A percentile compares a stretch with the other conserved stretches of the same genome.
phyloP scores from a whole-genome alignment of 2,329 filamentous ascomycete species.

The Penicillium sp. region DNA sequence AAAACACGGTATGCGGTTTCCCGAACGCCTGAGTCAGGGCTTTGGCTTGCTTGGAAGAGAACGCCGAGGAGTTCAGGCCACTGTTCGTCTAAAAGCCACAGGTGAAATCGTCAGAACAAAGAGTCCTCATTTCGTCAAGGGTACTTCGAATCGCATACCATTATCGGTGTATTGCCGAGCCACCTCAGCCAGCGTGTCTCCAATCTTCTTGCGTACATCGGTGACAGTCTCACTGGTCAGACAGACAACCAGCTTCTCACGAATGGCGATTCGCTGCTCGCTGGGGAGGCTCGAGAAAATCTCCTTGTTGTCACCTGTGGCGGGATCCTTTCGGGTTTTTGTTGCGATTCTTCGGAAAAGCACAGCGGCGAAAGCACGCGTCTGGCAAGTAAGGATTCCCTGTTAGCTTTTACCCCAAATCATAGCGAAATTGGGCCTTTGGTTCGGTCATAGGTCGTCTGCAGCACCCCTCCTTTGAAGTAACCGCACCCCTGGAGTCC shows the following conservation, averaged over 20 bases:
- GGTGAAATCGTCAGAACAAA: conserved; percentile 8
- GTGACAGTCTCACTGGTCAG: conserved; percentile 70
- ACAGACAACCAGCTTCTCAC: conserved; percentile 76
- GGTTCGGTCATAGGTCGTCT: not conserved
- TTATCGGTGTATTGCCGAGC: conserved; percentile 93
- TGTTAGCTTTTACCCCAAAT: conserved; percentile 3
- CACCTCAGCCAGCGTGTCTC: conserved; percentile 94
- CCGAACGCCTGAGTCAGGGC: conserved; percentile 74
- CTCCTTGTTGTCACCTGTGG: conserved; percentile 69
- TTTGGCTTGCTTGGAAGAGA: conserved; percentile 88
- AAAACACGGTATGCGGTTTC: conserved; percentile 96
- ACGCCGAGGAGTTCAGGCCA: conserved; percentile 88
- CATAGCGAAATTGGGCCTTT: not conserved
- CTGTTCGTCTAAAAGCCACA: conserved; percentile 59
- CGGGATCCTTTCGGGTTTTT: conserved; percentile 73
- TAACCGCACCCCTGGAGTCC: conserved; percentile 2
- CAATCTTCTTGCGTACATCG: conserved; percentile 87
- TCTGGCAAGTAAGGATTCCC: conserved; percentile 49
- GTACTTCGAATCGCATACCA: conserved; percentile 54
- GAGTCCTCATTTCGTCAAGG: not conserved
- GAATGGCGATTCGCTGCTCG: conserved; percentile 73
- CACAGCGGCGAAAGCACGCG: conserved; percentile 85
- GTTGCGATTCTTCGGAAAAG: conserved; percentile 92
- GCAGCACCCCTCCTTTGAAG: not conserved
- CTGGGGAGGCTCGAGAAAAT: conserved; percentile 76